Evolutionary conservation across 2,329 filamentous ascomycete species (phyloP), one percentile per base, ranked within the genome.

Genomic region (Hypomyces rosellus): DNA sequence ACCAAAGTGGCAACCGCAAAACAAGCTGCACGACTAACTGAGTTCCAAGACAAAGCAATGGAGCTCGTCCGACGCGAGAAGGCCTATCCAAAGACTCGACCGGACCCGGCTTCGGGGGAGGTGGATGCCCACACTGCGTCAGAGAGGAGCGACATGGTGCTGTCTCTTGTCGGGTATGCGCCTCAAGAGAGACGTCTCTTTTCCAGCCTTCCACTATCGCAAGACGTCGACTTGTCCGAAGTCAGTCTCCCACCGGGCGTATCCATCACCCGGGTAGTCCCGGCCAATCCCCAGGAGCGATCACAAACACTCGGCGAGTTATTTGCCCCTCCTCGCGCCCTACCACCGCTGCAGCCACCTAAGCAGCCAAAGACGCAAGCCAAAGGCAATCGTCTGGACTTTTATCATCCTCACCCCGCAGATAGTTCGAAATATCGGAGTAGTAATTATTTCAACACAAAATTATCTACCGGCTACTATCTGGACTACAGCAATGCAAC

Each of bases 101-200:
- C 68, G 9, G 67, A 71, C 11, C 55, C 64, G n/a, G 64, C 72
- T 39, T 70, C 69, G 45, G 63, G 67, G 25, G 69, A 72, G 45
- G 72, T 70, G 38, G 67, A 69, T 44, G 55, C 68, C 25, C 65
- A 68, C 15, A 63, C 67, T 3, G 65, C 67, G 20, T 64, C 72
- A 16, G 57, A 65, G 62, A 73, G 57, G 65, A 78, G 56, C 68
- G 78, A 67, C 49, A 51, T 82, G 14, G 84, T 92, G 5, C 73
- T 96, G 51, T 92, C 88, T 1, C 73, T 95, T 1, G 85, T 84
- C 57, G 89, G 88, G 49, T 86, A 84, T 57, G 86, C 86, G 38
- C 82, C 85, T 2, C 82, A 83, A 42, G 78, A 87, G 34, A 85
- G 84, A 58, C 87, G 92, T 53, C 74, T 96, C 4, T 96, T 93